Evolutionary conservation across 371 early-diverging fungal species (phyloP), one percentile per base, ranked within the genome.

Genomic region (Mucor piriformis): DNA sequence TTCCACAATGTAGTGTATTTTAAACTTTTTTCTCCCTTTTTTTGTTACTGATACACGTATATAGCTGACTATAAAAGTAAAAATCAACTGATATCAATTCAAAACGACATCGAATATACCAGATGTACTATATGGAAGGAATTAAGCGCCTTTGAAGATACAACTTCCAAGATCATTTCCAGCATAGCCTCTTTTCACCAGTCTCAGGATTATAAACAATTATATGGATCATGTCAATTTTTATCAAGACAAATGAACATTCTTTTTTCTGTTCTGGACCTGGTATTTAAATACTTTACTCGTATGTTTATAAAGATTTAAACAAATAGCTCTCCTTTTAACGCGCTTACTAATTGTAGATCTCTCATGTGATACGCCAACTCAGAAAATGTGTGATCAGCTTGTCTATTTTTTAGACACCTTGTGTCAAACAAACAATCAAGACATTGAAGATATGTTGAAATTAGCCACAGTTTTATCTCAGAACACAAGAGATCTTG

Each of bases 61-160:
- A 53, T 15, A 47, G 46, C 24, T 18, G 53, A 52, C 8, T 54
- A 44, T 13, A 50, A 38, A n/a, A 50, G 33, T 38, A 54, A 42
- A 54, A 12, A 54, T 32, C 43, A 63, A 33, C 44, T 56, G n/a
- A 23, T 57, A 6, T 18, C 25, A 1, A 32, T 56, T 10, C 57
- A 77, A 42, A 16, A 57, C 21, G 61, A 61, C 18, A 74, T 80
- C 59, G 87, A 90, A 50, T 86, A 91, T 50, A 88, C 89, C 63
- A 88, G 91, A 20, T 83, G 81, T 47, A 82, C 84, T 42, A 90
- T 96, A 50, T 89, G 94, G 83, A 84, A 88, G 11, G 88, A 92
- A 2, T 73, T 94, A 12, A 90, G 92, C 5, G 87, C 87, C 4
- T 96, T 93, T 75, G 97, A 96, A 70, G 95, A 96, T 54, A 88